A percentile compares a stretch with the other conserved stretches of the same genome.
Evolutionary conservation across 805 yeast species (phyloP).

Genomic region (Blastobotrys attinorum): DNA sequence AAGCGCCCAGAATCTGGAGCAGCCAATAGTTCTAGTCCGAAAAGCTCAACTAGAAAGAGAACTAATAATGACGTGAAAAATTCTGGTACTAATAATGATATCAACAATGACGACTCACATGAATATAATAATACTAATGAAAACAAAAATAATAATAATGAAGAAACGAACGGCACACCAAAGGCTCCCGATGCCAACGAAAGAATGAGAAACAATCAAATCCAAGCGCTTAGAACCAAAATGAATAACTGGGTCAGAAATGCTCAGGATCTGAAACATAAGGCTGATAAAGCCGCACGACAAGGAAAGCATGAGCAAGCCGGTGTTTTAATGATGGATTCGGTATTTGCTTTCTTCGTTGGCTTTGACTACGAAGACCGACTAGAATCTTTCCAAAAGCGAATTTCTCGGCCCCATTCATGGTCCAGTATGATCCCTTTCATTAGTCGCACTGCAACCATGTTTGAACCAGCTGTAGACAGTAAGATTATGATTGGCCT

Average conservation of each 20-base stretch:
- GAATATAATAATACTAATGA: not conserved
- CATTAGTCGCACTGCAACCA: conserved; percentile 22
- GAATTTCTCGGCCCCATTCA: conserved; percentile 24
- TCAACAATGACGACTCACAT: not conserved
- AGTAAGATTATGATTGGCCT: conserved; percentile 23
- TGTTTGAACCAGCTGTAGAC: conserved; percentile 19
- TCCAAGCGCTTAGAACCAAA: conserved; percentile 19
- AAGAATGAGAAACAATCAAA: conserved; percentile 18
- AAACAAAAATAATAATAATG: not conserved
- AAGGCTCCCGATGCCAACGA: not conserved
- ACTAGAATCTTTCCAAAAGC: conserved; percentile 23
- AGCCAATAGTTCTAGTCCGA: not conserved
- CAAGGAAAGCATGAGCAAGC: conserved; percentile 23
- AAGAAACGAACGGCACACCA: not conserved
- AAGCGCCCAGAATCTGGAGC: not conserved
- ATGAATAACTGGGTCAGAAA: conserved; percentile 32
- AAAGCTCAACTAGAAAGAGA: not conserved
- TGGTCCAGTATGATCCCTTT: conserved; percentile 33
- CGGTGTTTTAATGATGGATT: conserved; percentile 32
- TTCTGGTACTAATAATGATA: too few relatives aligned
- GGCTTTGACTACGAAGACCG: conserved; percentile 35
- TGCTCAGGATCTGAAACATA: conserved; percentile 34
- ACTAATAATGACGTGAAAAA: not conserved
- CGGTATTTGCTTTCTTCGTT: conserved; percentile 32
- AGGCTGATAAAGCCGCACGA: conserved; percentile 29